Percentiles rank a stretch among this genome's conserved stretches.
Evolutionary conservation across 441 rosid genomes (phyloP).

Genomic region (Mallotus japonicus): DNA sequence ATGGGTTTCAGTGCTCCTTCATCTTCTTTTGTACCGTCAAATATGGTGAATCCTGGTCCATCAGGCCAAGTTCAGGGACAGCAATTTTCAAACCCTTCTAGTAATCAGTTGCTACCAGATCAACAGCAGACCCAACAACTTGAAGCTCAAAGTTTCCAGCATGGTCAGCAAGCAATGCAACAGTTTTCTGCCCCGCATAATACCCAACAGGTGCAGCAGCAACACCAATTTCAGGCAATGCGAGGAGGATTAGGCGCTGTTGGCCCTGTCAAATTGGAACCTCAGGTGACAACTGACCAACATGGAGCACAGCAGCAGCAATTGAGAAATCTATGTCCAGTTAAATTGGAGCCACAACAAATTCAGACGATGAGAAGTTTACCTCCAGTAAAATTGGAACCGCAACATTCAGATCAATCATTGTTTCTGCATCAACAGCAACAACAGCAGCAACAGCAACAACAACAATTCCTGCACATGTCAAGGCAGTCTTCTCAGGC

Average conservation of each 20-base stretch:
- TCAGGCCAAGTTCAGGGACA: constrained; percentile 78
- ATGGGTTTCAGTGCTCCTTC: constrained; percentile 64
- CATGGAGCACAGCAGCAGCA: constrained; percentile 56
- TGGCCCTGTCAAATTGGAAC: constrained; percentile 79
- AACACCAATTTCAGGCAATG: constrained; percentile 52
- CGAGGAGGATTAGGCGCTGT: constrained; percentile 70
- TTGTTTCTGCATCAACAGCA: constrained; percentile 69
- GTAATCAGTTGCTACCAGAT: constrained; percentile 64
- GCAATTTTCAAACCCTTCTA: constrained; percentile 55
- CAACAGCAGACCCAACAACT: constrained; percentile 66
- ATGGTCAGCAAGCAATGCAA: constrained; percentile 57
- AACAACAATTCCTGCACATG: constrained; percentile 67
- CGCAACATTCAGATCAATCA: constrained; percentile 72
- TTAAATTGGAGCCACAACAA: constrained; percentile 79
- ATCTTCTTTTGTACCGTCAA: constrained; percentile 56
- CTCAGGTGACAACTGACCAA: constrained; percentile 66
- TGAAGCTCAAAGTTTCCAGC: constrained; percentile 70
- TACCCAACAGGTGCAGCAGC: constrained; percentile 56
- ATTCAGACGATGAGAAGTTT: constrained; percentile 55
- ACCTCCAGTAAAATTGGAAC: constrained; percentile 76
- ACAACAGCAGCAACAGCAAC: constrained; percentile 57
- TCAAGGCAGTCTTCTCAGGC: constrained; percentile 79
- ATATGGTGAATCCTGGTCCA: constrained; percentile 57
- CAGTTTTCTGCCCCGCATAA: constrained; percentile 53
- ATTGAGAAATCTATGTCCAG: constrained; percentile 55